Evolutionary conservation across 2,329 filamentous ascomycete species (phyloP).

Genomic region (Orbilia javanica): DNA sequence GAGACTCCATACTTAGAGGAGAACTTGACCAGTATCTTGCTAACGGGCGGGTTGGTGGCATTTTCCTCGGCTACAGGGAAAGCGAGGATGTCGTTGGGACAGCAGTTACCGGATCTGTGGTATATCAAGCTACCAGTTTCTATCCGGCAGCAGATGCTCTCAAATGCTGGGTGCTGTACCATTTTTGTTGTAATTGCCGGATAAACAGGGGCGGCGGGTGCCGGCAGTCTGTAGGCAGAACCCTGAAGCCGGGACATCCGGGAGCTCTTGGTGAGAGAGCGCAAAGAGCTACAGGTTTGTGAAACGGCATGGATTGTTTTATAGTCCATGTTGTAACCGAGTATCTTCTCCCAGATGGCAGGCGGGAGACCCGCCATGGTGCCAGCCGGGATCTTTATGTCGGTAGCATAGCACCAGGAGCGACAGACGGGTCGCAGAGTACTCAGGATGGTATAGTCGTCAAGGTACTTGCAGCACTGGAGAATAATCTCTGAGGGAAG

Average conservation of each 20-base stretch:
- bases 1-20: slow-evolving; percentile 45
- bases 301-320: slow-evolving; percentile 30
- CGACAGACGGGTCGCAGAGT: slow-evolving; percentile 38
- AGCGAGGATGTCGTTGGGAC: slow-evolving; percentile 38
- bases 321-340: slow-evolving; percentile 36
- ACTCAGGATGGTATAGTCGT: slow-evolving; percentile 33
- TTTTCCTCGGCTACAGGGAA: slow-evolving; percentile 47
- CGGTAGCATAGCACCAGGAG: slow-evolving; percentile 38
- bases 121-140: slow-evolving; percentile 56
- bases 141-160: slow-evolving; percentile 56
- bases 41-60: slow-evolving; percentile 38
- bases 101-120: slow-evolving; percentile 52
- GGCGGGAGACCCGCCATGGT: slow-evolving; percentile 33
- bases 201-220: neutral
- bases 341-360: slow-evolving; percentile 39
- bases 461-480: slow-evolving; percentile 48
- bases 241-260: slow-evolving; percentile 18
- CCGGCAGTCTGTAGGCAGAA: neutral
- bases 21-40: slow-evolving; percentile 43
- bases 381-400: slow-evolving; percentile 20
- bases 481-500: slow-evolving; percentile 51
- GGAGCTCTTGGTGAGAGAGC: slow-evolving; percentile 14
- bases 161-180: slow-evolving; percentile 45
- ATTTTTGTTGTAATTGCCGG: neutral
- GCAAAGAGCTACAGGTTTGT: slow-evolving; percentile 21